phyloP scores from a whole-genome alignment of 257 asterid species.

The Nicotiana tabacum region DNA sequence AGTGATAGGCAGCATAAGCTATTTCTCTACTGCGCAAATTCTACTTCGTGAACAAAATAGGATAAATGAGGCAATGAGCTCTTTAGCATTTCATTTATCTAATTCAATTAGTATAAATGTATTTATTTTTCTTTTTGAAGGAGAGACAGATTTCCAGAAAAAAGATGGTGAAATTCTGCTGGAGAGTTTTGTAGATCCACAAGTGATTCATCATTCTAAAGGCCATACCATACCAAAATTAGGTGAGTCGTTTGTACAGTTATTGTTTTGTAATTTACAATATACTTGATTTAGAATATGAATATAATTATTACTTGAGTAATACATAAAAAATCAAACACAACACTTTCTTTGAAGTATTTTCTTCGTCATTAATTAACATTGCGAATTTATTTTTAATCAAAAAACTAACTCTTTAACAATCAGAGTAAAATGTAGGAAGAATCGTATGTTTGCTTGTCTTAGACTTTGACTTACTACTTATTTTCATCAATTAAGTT shows the following conservation, averaged over 20 bases:
- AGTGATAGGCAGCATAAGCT: too few species aligned
- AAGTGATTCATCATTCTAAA: slow-evolving; percentile 27
- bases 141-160: slow-evolving; percentile 28
- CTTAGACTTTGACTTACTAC: not conserved
- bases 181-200: slow-evolving; percentile 25
- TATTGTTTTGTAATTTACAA: not conserved
- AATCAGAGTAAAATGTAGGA: not conserved
- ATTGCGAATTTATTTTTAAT: too few species aligned
- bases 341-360: not conserved
- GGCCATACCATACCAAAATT: slow-evolving; percentile 33
- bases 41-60: too few species aligned
- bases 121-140: slow-evolving; percentile 4
- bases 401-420: too few species aligned
- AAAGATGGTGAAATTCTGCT: slow-evolving; percentile 25
- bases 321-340: too few species aligned
- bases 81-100: too few species aligned
- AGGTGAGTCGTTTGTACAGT: slow-evolving; percentile 8
- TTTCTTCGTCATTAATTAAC: too few species aligned
- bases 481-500: not conserved
- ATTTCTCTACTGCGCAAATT: too few species aligned
- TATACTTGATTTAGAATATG: not conserved
- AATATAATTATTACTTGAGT: too few species aligned
- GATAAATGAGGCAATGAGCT: too few species aligned
- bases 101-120: not conserved
- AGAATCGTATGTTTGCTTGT: not conserved